A percentile compares a stretch with the other conserved stretches of the same genome.
phyloP scores from a whole-genome alignment of 164 flowering plant genomes.

The Vitis amurensis region DNA sequence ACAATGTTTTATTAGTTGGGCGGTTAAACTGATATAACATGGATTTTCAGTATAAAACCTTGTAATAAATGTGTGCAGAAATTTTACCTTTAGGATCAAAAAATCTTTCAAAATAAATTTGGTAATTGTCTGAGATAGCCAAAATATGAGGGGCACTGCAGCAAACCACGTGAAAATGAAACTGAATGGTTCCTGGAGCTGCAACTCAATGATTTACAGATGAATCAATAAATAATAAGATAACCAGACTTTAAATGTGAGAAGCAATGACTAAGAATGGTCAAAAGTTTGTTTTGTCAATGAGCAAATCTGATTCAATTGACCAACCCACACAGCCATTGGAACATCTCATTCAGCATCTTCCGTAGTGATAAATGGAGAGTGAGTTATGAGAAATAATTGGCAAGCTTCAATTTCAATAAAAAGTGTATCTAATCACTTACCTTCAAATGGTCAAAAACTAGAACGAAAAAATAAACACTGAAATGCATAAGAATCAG shows the following conservation, averaged over 20 bases:
- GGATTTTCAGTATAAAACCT: neutral
- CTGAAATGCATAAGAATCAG: neutral
- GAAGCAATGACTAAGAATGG: too few species aligned
- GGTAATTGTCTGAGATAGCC: slow-evolving; percentile 59
- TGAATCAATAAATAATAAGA: neutral
- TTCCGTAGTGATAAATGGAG: too few species aligned
- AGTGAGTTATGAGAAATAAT: too few species aligned
- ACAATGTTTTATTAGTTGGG: neutral
- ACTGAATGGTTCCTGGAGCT: slow-evolving; percentile 99
- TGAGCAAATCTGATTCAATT: too few species aligned
- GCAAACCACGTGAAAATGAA: slow-evolving; percentile 99
- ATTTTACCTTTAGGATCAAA: slow-evolving; percentile 74
- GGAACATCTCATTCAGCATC: too few species aligned
- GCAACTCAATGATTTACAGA: slow-evolving; percentile 22
- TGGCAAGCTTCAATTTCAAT: too few species aligned
- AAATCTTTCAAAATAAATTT: slow-evolving; percentile 70
- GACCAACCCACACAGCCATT: too few species aligned
- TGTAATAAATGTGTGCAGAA: neutral
- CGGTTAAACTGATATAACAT: neutral
- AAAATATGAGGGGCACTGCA: slow-evolving; percentile 81
- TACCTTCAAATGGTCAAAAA: neutral
- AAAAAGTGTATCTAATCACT: too few species aligned
- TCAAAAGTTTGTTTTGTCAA: too few species aligned
- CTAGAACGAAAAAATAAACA: neutral
- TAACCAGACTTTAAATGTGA: neutral